phyloP scores from a whole-genome alignment of 768 basidiomycete species.

The Ramaria sp. region DNA sequence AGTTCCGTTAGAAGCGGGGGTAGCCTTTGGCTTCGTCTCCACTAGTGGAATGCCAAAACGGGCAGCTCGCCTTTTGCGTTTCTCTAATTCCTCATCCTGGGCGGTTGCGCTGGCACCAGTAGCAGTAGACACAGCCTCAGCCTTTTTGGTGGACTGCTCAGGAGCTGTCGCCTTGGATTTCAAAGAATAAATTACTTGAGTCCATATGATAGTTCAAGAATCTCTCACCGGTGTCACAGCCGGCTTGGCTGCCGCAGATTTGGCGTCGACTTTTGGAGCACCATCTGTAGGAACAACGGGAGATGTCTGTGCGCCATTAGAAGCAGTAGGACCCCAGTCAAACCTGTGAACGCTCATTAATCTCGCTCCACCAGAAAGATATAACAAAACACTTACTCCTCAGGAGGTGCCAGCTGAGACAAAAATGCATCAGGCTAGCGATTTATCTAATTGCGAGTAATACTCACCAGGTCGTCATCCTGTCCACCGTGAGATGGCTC shows the following conservation, averaged over 20 bases:
- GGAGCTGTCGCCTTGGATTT: too few species aligned
- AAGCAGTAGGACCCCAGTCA: conserved; percentile 32
- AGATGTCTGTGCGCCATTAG: background rate
- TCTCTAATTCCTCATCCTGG: conserved; percentile 10
- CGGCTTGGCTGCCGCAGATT: background rate
- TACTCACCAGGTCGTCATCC: conserved; percentile 22
- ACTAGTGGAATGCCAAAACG: conserved; percentile 65
- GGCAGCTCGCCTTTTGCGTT: conserved; percentile 37
- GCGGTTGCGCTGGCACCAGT: background rate
- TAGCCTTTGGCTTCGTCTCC: conserved; percentile 24
- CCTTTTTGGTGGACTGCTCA: background rate
- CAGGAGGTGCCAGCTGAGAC: conserved; percentile 22
- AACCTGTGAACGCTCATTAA: conserved; percentile 20
- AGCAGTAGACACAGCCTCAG: background rate
- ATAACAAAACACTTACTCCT: conserved; percentile 16
- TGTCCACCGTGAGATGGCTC: conserved; percentile 7
- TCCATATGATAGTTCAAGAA: background rate
- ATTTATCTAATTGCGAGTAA: background rate
- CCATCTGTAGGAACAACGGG: background rate
- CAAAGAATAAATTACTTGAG: too few species aligned
- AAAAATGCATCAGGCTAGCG: conserved; percentile 11
- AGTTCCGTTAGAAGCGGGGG: conserved; percentile 13
- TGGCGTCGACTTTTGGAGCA: background rate
- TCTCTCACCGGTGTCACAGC: background rate
- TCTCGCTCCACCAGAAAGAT: background rate